A percentile compares a stretch with the other conserved stretches of the same genome.
Conservation (phyloP, 179 eudicot genomes). For the Amaranthus tricolor region DNA sequence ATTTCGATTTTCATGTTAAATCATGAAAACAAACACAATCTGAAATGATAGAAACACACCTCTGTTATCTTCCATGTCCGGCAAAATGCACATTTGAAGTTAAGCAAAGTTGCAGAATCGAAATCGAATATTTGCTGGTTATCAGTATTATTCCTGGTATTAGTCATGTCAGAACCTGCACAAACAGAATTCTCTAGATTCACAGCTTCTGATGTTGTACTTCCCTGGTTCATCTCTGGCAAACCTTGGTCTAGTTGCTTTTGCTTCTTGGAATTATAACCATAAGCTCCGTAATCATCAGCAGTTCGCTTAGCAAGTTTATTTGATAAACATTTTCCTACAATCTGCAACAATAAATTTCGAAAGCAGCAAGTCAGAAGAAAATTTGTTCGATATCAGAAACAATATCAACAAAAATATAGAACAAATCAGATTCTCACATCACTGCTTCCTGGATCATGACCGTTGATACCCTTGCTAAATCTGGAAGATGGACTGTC, state of each 20-base stretch:
- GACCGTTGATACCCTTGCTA: conserved; percentile 27
- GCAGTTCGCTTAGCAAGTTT: conserved; percentile 31
- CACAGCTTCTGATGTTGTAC: conserved; percentile 19
- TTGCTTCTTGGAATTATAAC: conserved; percentile 44
- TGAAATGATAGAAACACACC: conserved; percentile 25
- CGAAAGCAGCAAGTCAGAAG: neutral
- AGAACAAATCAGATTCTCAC: conserved; percentile 34
- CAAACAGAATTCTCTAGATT: conserved; percentile 11
- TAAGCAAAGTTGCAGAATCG: conserved; percentile 24
- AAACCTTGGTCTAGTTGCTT: conserved; percentile 35
- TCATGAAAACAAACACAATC: neutral
- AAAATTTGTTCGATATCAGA: neutral
- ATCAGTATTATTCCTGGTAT: conserved; percentile 19
- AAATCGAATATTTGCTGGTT: conserved; percentile 13
- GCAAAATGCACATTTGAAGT: conserved; percentile 68
- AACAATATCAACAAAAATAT: neutral
- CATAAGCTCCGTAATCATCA: conserved; percentile 22
- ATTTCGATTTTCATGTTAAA: no score
- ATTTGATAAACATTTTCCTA: conserved; percentile 28
- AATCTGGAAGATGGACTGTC: conserved; percentile 50
- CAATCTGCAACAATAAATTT: conserved; percentile 32
- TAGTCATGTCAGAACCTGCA: conserved; percentile 15
- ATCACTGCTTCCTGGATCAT: conserved; percentile 38
- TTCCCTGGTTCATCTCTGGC: conserved; percentile 18
- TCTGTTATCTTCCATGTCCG: conserved; percentile 56